These are phyloP conservation scores for Syzygium aromaticum DNA, from an alignment of 345 rosid species.

Conservation along the genomic window DNA sequence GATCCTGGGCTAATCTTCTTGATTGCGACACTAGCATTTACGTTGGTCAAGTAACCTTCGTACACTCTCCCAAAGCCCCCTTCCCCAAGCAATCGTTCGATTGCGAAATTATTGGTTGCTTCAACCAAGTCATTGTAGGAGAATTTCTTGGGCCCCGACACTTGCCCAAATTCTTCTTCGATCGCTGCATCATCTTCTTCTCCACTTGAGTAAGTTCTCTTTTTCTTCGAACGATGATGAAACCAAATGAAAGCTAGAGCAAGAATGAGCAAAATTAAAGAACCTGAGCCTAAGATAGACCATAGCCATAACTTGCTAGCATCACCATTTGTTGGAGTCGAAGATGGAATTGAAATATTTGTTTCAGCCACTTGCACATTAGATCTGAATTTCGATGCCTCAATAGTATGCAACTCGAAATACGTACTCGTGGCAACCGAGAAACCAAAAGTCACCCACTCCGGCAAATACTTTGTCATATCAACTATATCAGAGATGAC, in stretches of 20 bases:
- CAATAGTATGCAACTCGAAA: background rate
- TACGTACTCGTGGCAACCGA: fast-evolving
- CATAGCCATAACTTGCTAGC: background rate
- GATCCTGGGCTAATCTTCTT: background rate
- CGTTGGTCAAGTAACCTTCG: background rate
- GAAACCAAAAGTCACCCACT: background rate
- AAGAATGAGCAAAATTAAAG: background rate
- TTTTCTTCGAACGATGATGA: background rate
- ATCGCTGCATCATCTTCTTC: background rate
- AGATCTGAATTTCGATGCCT: fast-evolving
- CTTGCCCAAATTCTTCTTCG: background rate
- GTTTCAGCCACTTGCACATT: fast-evolving
- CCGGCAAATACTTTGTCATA: background rate
- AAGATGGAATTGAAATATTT: background rate
- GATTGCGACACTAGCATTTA: background rate
- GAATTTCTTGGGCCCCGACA: background rate
- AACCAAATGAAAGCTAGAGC: background rate
- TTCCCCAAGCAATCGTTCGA: background rate
- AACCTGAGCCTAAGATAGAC: fast-evolving
- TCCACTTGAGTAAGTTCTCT: background rate
- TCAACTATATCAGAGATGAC: fast-evolving
- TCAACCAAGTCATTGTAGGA: background rate
- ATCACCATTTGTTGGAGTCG: too few relatives aligned
- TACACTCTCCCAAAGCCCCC: background rate
- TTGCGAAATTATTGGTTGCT: background rate